Base-by-base conservation (phyloP, 768 basidiomycete species). In the Suillus fuscotomentosus region DNA sequence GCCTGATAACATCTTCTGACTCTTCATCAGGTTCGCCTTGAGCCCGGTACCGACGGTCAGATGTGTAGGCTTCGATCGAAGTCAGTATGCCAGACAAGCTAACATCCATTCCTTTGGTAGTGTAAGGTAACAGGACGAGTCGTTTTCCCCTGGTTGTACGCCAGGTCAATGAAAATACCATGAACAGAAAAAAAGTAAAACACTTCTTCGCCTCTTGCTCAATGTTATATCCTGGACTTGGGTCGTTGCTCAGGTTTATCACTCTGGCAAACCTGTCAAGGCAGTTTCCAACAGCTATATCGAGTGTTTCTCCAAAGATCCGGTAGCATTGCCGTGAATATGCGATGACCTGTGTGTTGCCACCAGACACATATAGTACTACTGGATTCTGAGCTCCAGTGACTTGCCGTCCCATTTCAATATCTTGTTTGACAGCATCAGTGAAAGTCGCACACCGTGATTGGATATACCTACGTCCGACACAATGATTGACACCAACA, bases 211-310 rank as follows among this genome's bases (percentile, higher is more conserved):
- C 97, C 75, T 92, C 89, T 73, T 94, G 90, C 73, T 99, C 97
- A 67, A 99, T 99, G 71, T 99, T 99, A 71, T 94, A 95, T 41
- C 97, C 97, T 0, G 97, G 97, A 72, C 85, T 90, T 2, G 97
- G 97, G 75, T 97, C 97, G 73, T 99, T 99, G 73, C 92, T 91
- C 50, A 99, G 80, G 65, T 93, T 91, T 61, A 99, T 93, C 14
- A 97, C 94, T 54, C 97, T 83, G 2, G 97, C 97, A 71, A 99
- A 99, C 11, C 97, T 89, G 76, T 99, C 97, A 27, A 99, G 81
- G 73, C 97, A 99, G 74, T 99, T 99, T 43, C 97, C 97, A 41
- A 99, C 95, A n/a, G 97, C 97, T 63, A 99, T 99, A 72, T 99
- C 97, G 62, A 99, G 84, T 2, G 97, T 99, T 78, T 99, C 97